These are phyloP conservation scores for Solanum tarapatanum DNA, from an alignment of 257 asterid species.

Conservation along the genomic window DNA sequence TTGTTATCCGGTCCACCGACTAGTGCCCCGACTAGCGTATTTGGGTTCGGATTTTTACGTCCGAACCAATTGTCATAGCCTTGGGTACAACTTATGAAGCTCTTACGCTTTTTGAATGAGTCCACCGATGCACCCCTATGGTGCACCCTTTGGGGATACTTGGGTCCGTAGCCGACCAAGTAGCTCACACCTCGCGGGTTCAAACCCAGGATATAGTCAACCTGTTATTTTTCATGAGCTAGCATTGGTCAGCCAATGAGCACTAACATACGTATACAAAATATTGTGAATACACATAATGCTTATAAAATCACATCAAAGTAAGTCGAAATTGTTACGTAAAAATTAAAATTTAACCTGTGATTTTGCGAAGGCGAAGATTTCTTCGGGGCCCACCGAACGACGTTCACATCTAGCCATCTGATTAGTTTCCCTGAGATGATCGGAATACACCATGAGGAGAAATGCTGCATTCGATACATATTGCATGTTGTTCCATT, in stretches of 20 bases:
- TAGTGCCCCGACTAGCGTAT: constrained; percentile 53
- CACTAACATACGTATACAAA: neutral
- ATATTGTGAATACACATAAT: neutral
- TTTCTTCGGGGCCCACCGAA: constrained; percentile 25
- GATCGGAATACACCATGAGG: constrained; percentile 46
- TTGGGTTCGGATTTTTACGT: constrained; percentile 42
- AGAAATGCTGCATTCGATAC: constrained; percentile 49
- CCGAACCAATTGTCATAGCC: constrained; percentile 71
- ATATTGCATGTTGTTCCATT: constrained; percentile 96
- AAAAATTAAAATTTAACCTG: constrained; percentile 9
- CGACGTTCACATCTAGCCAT: constrained; percentile 26
- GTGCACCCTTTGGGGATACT: constrained; percentile 61
- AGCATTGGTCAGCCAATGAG: neutral
- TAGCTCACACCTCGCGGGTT: constrained; percentile 69
- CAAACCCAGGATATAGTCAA: constrained; percentile 62
- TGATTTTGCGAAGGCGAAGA: constrained; percentile 42
- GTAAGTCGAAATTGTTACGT: too few relatives aligned
- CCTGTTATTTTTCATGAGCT: constrained; percentile 28
- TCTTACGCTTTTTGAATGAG: constrained; percentile 35
- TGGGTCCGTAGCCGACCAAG: constrained; percentile 60
- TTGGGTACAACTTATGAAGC: constrained; percentile 71
- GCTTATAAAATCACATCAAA: neutral
- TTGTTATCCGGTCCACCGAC: constrained; percentile 71
- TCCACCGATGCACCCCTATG: constrained; percentile 74
- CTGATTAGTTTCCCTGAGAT: constrained; percentile 43